Evolutionary conservation across 495 filamentous ascomycete species (phyloP).

Genomic region (Physcia stellaris): DNA sequence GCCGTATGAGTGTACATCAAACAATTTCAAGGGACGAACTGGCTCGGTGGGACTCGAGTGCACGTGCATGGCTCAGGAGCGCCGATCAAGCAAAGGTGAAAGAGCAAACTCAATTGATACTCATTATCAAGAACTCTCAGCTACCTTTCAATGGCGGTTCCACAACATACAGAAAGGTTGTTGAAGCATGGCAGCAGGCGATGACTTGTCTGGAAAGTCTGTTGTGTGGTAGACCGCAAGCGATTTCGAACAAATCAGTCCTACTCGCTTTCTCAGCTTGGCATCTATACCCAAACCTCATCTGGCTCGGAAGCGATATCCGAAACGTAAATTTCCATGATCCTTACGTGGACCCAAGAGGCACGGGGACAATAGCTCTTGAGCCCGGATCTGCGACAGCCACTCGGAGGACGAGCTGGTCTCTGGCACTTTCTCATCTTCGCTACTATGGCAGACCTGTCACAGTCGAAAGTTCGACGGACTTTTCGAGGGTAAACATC

Average conservation of each 20-base stretch:
- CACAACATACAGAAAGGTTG: constrained; percentile 17
- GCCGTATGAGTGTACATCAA: constrained; percentile 1
- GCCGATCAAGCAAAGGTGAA: constrained; percentile 14
- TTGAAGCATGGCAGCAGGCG: constrained; percentile 15
- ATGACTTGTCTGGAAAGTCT: constrained; percentile 1
- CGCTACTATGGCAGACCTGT: constrained; percentile 10
- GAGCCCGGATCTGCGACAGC: background rate
- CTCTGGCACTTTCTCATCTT: constrained; percentile 7
- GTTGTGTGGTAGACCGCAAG: constrained; percentile 8
- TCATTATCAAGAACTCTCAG: constrained; percentile 23
- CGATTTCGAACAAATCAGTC: constrained; percentile 11
- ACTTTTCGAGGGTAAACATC: no score
- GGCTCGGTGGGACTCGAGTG: constrained; percentile 25
- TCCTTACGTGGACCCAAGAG: constrained; percentile 13
- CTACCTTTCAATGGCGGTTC: constrained; percentile 13
- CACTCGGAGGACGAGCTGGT: constrained; percentile 8
- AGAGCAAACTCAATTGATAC: constrained; percentile 21
- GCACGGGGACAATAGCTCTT: constrained; percentile 18
- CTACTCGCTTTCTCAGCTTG: constrained; percentile 22
- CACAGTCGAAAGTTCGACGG: no score
- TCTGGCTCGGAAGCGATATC: constrained; percentile 9
- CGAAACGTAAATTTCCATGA: constrained; percentile 15
- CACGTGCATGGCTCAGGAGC: constrained; percentile 21
- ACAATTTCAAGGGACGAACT: constrained; percentile 14
- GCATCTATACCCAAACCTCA: constrained; percentile 27